Evolutionary conservation across 1,284 basidiomycete species (phyloP).

Genomic region (Gomphus bonarii): DNA sequence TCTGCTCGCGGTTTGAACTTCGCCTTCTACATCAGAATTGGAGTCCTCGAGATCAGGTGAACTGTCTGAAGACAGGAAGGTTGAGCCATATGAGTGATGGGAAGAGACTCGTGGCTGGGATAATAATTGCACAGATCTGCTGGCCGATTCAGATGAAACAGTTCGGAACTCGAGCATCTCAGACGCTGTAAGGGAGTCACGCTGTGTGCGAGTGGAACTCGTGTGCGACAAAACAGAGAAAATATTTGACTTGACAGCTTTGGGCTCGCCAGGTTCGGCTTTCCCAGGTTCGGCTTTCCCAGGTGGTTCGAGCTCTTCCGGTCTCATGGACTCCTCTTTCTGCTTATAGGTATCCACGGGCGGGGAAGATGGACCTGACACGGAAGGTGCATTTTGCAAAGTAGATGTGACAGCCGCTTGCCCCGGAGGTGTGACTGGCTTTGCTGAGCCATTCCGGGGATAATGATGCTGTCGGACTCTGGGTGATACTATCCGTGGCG

Average conservation of each 20-base stretch:
- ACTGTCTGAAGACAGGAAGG: neutral
- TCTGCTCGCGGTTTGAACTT: neutral
- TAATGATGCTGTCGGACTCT: constrained; percentile 9
- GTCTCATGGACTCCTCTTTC: neutral
- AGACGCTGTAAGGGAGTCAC: neutral
- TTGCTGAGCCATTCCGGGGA: neutral
- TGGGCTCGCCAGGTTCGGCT: neutral
- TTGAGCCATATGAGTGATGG: neutral
- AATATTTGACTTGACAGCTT: neutral
- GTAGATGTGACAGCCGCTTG: neutral
- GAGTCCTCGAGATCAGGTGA: neutral
- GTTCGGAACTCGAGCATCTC: neutral
- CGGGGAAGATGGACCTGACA: neutral
- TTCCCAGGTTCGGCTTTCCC: neutral
- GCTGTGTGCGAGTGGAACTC: constrained; percentile 4
- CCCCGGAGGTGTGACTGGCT: neutral
- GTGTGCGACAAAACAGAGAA: neutral
- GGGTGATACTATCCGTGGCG: neutral
- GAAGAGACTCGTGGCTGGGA: neutral
- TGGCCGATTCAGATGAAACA: neutral
- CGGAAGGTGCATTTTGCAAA: neutral
- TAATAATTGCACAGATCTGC: neutral
- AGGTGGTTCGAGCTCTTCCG: neutral
- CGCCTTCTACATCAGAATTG: neutral
- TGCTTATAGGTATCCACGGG: neutral